phyloP scores from a whole-genome alignment of 169 alveolate genomes.

The Pseudocohnilembus persalinus region DNA sequence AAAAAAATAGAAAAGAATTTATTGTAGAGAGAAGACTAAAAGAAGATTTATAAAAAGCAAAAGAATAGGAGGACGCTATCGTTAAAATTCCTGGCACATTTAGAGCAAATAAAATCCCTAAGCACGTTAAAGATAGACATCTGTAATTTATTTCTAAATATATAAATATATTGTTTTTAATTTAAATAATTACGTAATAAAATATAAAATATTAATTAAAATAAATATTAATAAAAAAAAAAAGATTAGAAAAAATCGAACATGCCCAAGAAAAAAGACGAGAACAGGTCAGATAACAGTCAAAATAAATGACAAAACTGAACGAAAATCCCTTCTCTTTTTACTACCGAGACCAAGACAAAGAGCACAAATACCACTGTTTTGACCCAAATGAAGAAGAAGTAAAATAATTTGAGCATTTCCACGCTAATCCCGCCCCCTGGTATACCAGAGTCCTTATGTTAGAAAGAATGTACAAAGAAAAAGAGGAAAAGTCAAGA shows the following conservation, averaged over 20 bases:
- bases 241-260: constrained; percentile 2
- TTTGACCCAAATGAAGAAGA: too few relatives aligned
- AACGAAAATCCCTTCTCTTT: constrained; percentile 56
- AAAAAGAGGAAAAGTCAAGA: constrained; percentile 8
- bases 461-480: constrained; percentile 9
- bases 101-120: constrained; percentile 41
- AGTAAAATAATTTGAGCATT: neutral
- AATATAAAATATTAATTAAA: too few relatives aligned
- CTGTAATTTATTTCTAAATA: neutral
- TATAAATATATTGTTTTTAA: neutral
- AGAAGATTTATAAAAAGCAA: constrained; percentile 42
- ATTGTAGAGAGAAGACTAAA: constrained; percentile 53
- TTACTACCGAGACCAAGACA: constrained; percentile 50
- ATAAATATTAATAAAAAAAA: neutral
- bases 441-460: constrained; percentile 20
- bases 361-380: too few relatives aligned
- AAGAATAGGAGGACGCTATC: constrained; percentile 44
- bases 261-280: constrained; percentile 44
- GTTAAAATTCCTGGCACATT: constrained; percentile 2
- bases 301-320: constrained; percentile 28
- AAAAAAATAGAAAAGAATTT: constrained; percentile 21
- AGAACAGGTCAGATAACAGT: constrained; percentile 45
- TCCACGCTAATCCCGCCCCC: constrained; percentile 28
- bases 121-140: constrained; percentile 9
- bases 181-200: neutral